A percentile compares a stretch with the other conserved stretches of the same genome.
These are phyloP conservation scores for Pseudogymnoascus sp. DNA, from an alignment of 2,329 filamentous ascomycete genomes.

Conservation along the genomic window DNA sequence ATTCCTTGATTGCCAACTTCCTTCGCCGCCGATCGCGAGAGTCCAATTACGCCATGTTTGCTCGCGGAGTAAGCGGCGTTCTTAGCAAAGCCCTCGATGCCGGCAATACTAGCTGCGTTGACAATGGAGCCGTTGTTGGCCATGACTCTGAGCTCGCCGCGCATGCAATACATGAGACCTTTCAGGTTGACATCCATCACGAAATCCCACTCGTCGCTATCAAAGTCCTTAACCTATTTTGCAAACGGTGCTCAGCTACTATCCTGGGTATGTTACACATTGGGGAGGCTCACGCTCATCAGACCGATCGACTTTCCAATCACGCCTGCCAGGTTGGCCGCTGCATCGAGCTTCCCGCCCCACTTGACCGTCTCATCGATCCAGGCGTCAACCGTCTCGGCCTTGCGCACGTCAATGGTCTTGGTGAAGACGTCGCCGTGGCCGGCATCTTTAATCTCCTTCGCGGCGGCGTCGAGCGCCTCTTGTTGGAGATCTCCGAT, in stretches of 20 bases:
- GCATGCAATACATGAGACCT: slow-evolving; percentile 45
- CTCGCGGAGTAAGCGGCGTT: slow-evolving; percentile 25
- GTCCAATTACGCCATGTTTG: slow-evolving; percentile 31
- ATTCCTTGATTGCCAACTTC: slow-evolving; percentile 23
- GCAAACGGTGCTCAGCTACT: slow-evolving; percentile 18
- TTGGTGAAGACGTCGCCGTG: slow-evolving; percentile 21
- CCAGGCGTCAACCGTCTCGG: slow-evolving; percentile 31
- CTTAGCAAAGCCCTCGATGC: slow-evolving; percentile 30
- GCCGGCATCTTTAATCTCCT: slow-evolving; percentile 5
- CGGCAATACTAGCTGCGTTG: slow-evolving; percentile 41
- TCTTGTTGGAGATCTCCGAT: slow-evolving; percentile 19
- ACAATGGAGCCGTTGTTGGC: slow-evolving; percentile 50
- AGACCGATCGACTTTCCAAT: slow-evolving; percentile 29
- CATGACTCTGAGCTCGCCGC: slow-evolving; percentile 42
- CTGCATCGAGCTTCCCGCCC: slow-evolving; percentile 35
- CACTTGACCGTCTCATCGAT: slow-evolving; percentile 30
- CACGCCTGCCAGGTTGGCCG: slow-evolving; percentile 34
- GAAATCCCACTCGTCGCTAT: slow-evolving; percentile 37
- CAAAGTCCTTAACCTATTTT: slow-evolving; percentile 24
- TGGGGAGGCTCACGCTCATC: slow-evolving; percentile 19
- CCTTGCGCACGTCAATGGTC: slow-evolving; percentile 29
- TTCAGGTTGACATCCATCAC: slow-evolving; percentile 39
- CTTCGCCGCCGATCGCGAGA: slow-evolving; percentile 28
- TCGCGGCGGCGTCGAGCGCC: slow-evolving; percentile 18
- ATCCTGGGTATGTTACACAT: too few relatives aligned